Evolutionary conservation across 768 basidiomycete genomes (phyloP), one percentile per base, ranked within the genome.

Genomic region (Daedalea quercina): DNA sequence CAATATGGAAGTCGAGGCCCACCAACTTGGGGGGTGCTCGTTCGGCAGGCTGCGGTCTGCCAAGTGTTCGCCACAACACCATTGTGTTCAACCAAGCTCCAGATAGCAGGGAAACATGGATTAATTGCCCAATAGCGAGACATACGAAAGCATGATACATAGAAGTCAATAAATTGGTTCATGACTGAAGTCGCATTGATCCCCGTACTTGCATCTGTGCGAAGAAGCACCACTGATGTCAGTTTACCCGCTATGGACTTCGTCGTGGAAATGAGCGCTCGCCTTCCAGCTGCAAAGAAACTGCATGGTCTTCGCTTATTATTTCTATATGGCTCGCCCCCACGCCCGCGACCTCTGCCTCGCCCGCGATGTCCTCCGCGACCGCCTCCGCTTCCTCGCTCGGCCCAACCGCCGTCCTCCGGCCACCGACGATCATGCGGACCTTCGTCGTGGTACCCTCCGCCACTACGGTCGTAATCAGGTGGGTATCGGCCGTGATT

Each of bases 281-380:
- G 86, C 89, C 88, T 90, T 88, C 88, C 89, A 81, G 82, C 79
- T 74, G 81, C 80, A 80, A 83, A 90, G 77, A 90, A 91, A 79
- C 77, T 85, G 86, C 89, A 91, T 73, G 85, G 84, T 83, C 80
- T 83, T 83, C 84, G 81, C 82, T 83, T 89, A 80, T 74, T 87
- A 71, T 78, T 78, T 84, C 78, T 86, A 85, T 76, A 80, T 59
- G 79, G 82, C 55, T 77, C 78, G 46, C 80, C 78, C 6, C 37
- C 37, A 46, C 84, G 70, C 52, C 83, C 81, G 50, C 82, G 72
- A 34, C 86, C 81, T 47, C 82, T 78, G 54, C 78, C 68, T 23
- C 78, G 79, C 50, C 76, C 74, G 44, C 74, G 57, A 72, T 72
- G 57, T 69, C 82, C 73, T 41, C 78, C 79, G 50, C 82, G 73